Conservation (phyloP, 208 protist species). For the Acanthamoeba healyi region DNA sequence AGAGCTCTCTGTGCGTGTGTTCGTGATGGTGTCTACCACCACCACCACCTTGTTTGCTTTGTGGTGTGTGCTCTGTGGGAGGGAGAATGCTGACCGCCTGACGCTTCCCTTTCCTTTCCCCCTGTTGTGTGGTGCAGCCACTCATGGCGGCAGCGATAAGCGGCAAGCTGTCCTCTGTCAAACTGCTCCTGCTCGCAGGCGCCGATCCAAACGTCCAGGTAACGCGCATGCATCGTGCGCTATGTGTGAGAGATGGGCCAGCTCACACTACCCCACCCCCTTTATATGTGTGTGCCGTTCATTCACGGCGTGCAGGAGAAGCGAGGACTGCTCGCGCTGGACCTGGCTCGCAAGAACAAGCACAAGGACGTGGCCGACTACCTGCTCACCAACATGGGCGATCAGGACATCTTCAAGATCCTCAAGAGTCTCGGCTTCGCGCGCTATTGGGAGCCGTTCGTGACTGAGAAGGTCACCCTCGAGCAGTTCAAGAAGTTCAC, state of each 20-base stretch:
- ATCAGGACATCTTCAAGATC: constrained; percentile 22
- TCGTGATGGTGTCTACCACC: too few species aligned
- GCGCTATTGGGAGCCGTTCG: constrained; percentile 28
- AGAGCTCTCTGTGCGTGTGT: too few species aligned
- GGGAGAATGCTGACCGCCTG: too few species aligned
- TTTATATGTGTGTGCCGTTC: not conserved
- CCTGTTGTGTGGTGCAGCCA: not conserved
- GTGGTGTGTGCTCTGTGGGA: too few species aligned
- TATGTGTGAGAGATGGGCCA: too few species aligned
- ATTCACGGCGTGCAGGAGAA: not conserved
- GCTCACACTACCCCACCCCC: not conserved
- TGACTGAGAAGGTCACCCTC: not conserved
- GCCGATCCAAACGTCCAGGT: constrained; percentile 23
- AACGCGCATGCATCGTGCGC: not conserved
- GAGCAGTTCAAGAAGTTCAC: constrained; percentile 32
- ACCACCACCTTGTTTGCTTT: too few species aligned
- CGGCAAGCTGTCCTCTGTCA: not conserved
- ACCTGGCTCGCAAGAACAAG: constrained; percentile 11
- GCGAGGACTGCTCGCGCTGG: not conserved
- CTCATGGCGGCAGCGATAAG: constrained; percentile 8
- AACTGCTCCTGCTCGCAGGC: not conserved
- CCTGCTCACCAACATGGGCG: constrained; percentile 44
- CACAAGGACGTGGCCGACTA: constrained; percentile 43
- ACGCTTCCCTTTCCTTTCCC: not conserved
- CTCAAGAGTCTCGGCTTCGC: constrained; percentile 43